Conservation (phyloP, 495 filamentous ascomycete genomes). For the Hypoxylon fuscum region DNA sequence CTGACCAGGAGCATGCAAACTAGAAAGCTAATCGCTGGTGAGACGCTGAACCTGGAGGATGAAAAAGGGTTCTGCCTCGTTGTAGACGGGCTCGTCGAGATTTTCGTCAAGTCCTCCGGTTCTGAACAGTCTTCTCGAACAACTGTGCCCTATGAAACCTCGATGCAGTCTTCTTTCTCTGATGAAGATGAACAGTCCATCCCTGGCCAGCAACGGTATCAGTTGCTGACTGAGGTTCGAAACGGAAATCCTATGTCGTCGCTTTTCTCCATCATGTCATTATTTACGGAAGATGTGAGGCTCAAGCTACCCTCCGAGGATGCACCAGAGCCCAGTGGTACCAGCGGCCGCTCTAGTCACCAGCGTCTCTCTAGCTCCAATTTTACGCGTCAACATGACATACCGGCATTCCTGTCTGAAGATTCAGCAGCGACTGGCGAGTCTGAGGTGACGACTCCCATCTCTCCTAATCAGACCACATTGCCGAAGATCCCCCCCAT, state of each 20-base stretch:
- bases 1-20: conserved; percentile 98
- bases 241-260: conserved; percentile 99
- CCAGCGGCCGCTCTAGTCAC: conserved; percentile 22
- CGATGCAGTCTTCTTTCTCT: conserved; percentile 60
- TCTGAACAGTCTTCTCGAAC: conserved; percentile 55
- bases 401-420: conserved; percentile 36
- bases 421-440: conserved; percentile 20
- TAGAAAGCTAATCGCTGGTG: conserved; percentile 91
- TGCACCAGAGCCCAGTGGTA: conserved; percentile 16
- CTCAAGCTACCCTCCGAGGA: conserved; percentile 57
- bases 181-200: conserved; percentile 69
- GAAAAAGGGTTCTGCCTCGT: conserved; percentile 98
- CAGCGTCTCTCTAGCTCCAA: conserved; percentile 56
- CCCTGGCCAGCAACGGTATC: conserved; percentile 76
- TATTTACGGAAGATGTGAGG: conserved; percentile 95
- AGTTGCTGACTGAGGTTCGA: conserved; percentile 95
- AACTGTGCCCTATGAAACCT: conserved; percentile 19
- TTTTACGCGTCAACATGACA: conserved; percentile 54
- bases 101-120: conserved; percentile 92
- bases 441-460: conserved; percentile 28
- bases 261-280: conserved; percentile 92
- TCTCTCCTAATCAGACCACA: conserved; percentile 27
- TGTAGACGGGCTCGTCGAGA: conserved; percentile 95
- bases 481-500: conserved; percentile 72
- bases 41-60: conserved; percentile 93